Base-by-base conservation (phyloP, 257 asterid genomes). In the Fraxinus excelsior region DNA sequence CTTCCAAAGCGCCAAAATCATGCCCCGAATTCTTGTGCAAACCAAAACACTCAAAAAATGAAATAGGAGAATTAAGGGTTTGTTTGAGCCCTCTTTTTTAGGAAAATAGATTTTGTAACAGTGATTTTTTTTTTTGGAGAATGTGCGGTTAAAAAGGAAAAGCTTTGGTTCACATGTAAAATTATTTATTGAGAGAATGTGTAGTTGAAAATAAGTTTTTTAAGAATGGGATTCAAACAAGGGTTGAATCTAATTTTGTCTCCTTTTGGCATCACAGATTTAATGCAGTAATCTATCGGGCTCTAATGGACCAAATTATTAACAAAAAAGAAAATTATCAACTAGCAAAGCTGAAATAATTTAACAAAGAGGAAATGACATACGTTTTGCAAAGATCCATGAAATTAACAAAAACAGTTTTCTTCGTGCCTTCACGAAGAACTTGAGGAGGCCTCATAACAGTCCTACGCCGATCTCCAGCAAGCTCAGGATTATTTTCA, bases 371-470 rank as follows among this genome's bases (percentile, higher is more conserved):
- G 37, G 37, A 38, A 58, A 80, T 11, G 40, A 62, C 96, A 58
- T 87, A 95, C 99, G 96, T 88, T 81, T 83, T 95, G 92, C 99
- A 95, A 35, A 93, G 93, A 86, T 95, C 99, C 99, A 95, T 95
- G 86, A 95, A 95, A 84, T 95, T 95, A 72, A 88, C 98, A 70
- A 95, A 95, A 34, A 95, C 98, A 0, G 99, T 95, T 85, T 95
- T 95, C 88, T 95, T 95, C 29, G 99, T 95, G 78, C 98, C 99
- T 82, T 93, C 99, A 79, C 99, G 99, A 79, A 95, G 99, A 78
- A 95, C 97, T 82, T 95, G 99, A 70, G 99, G 99, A 38, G 99
- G 99, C 81, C 97, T 88, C 96, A 95, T 91, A 26, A 95, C 97
- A n/a, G n/a, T n/a, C n/a, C n/a, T n/a, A n/a, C n/a, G n/a, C n/a